Conservation (phyloP, 1,284 basidiomycete species). For the Melanopsichium pennsylvanicum region DNA sequence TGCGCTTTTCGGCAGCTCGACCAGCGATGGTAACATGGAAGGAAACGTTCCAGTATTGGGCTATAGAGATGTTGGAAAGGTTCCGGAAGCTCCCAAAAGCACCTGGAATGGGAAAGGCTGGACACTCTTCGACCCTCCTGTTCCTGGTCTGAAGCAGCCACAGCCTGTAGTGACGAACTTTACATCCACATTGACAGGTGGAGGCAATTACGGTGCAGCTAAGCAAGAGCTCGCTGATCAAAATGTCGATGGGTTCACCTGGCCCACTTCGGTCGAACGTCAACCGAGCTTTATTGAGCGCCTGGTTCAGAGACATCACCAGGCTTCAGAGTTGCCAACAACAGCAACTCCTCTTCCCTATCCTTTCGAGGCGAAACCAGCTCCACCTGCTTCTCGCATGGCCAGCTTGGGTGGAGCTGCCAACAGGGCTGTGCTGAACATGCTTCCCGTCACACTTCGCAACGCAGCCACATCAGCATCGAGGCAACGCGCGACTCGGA, state of each 20-base stretch:
- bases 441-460: constrained; percentile 35
- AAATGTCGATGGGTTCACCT: constrained; percentile 29
- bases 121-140: constrained; percentile 34
- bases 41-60: constrained; percentile 10
- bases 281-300: constrained; percentile 44
- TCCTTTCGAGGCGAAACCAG: constrained; percentile 18
- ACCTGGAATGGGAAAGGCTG: constrained; percentile 40
- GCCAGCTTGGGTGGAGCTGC: constrained; percentile 33
- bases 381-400: constrained; percentile 34
- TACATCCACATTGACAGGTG: background rate
- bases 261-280: constrained; percentile 27
- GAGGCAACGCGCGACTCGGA: constrained; percentile 22
- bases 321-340: constrained; percentile 11
- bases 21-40: background rate
- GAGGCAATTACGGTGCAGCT: constrained; percentile 34
- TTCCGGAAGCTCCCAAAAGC: constrained; percentile 13
- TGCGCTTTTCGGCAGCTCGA: constrained; percentile 2
- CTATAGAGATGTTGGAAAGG: constrained; percentile 5
- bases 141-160: constrained; percentile 11
- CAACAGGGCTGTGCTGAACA: constrained; percentile 37
- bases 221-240: constrained; percentile 23
- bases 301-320: constrained; percentile 28
- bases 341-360: constrained; percentile 21
- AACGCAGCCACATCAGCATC: constrained; percentile 40
- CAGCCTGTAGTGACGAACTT: constrained; percentile 7